These are phyloP conservation scores for Corylus avellana DNA, from an alignment of 306 rosid species.

Conservation along the genomic window DNA sequence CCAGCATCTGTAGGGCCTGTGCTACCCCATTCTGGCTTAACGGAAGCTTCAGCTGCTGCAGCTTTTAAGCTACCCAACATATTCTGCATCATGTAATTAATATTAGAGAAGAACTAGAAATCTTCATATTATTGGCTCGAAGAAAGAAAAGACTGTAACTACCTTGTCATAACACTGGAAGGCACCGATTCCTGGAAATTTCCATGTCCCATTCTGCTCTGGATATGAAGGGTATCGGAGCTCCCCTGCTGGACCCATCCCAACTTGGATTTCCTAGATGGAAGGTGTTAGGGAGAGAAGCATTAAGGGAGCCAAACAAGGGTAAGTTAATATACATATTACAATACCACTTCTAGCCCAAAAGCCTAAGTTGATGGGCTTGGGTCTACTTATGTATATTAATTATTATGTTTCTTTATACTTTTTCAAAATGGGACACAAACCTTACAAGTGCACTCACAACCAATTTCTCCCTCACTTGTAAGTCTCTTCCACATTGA, in stretches of 20 bases:
- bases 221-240: slow-evolving; percentile 97
- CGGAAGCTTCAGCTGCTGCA: slow-evolving; percentile 68
- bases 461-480: too few relatives aligned
- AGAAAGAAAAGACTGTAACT: not conserved
- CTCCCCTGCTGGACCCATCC: slow-evolving; percentile 99
- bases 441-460: too few relatives aligned
- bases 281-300: not conserved
- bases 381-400: too few relatives aligned
- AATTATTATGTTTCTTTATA: too few relatives aligned
- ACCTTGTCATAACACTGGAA: slow-evolving; percentile 98
- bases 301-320: too few relatives aligned
- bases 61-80: slow-evolving; percentile 81
- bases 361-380: too few relatives aligned
- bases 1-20: slow-evolving; percentile 99
- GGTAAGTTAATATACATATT: too few relatives aligned
- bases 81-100: slow-evolving; percentile 53
- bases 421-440: too few relatives aligned
- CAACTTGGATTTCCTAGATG: slow-evolving; percentile 94
- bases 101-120: slow-evolving; percentile 8
- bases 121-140: not conserved
- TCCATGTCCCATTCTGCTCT: slow-evolving; percentile 88
- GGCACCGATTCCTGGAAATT: slow-evolving; percentile 94
- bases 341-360: too few relatives aligned
- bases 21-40: slow-evolving; percentile 84
- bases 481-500: too few relatives aligned